phyloP scores from a whole-genome alignment of 768 basidiomycete genomes.

The Trametes gibbosa region DNA sequence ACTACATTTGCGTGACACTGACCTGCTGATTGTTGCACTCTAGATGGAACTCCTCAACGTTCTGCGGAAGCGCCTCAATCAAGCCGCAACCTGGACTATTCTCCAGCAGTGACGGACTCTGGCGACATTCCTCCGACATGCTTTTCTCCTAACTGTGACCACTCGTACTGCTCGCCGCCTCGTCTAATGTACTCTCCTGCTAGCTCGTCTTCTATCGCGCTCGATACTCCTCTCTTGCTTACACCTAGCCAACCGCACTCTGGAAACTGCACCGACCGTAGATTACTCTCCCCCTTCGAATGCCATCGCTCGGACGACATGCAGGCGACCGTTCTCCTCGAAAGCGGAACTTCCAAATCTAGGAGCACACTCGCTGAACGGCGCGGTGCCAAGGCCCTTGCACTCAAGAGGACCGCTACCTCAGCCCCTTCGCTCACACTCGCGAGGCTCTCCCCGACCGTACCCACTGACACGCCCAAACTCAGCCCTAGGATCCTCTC shows the following conservation, averaged over 20 bases:
- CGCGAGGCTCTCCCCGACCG: background rate
- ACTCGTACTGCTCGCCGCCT: slow-evolving; percentile 6
- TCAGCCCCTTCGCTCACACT: background rate
- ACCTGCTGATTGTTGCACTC: no score
- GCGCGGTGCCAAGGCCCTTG: slow-evolving; percentile 2
- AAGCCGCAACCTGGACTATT: background rate
- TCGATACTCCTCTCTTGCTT: background rate
- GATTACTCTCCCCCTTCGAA: background rate
- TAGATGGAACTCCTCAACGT: background rate
- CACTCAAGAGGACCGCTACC: background rate
- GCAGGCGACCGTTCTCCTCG: background rate
- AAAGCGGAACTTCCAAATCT: background rate
- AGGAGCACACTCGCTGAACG: slow-evolving; percentile 8
- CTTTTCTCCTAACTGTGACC: slow-evolving; percentile 4
- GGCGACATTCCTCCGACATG: background rate
- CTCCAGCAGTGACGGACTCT: background rate
- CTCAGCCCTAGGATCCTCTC: background rate
- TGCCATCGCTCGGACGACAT: background rate
- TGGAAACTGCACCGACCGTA: background rate
- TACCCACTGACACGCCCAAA: no score
- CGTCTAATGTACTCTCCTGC: slow-evolving; percentile 12
- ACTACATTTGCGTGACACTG: no score
- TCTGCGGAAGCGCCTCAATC: background rate
- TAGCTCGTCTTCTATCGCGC: slow-evolving; percentile 6
- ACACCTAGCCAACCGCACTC: background rate